Evolutionary conservation across 139 green algal species (phyloP).

Genomic region (Auxenochlorella pyrenoidosa): DNA sequence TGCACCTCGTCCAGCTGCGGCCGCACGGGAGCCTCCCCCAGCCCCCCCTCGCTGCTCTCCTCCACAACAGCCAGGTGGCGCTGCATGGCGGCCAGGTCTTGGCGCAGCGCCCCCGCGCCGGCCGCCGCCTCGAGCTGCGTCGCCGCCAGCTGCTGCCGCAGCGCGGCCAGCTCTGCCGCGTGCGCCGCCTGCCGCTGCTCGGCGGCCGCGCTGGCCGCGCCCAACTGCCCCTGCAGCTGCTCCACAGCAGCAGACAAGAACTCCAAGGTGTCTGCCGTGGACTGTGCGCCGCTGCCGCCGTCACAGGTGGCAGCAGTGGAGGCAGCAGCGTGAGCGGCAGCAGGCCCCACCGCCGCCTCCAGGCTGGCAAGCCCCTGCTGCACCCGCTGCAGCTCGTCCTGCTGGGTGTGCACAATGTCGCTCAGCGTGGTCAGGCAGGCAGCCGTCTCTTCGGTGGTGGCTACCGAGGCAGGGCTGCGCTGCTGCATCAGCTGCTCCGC

Average conservation of each 20-base stretch:
- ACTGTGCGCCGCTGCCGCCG: neutral
- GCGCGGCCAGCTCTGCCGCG: neutral
- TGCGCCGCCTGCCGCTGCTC: neutral
- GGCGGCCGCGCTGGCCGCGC: neutral
- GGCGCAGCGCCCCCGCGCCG: neutral
- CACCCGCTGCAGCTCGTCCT: neutral
- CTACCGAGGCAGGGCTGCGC: neutral
- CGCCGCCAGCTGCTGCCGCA: constrained; percentile 2
- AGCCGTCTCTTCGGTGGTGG: neutral
- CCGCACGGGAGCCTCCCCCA: neutral
- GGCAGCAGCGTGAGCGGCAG: neutral
- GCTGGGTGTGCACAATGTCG: constrained; percentile 15
- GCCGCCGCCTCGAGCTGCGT: neutral
- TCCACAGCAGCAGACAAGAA: neutral
- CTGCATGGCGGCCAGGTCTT: neutral
- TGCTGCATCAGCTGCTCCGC: neutral
- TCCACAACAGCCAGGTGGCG: neutral
- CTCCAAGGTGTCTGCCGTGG: neutral
- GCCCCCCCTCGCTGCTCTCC: neutral
- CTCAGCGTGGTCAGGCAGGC: neutral
- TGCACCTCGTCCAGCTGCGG: neutral
- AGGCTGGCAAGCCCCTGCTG: neutral
- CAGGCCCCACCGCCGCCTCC: neutral
- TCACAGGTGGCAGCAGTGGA: neutral
- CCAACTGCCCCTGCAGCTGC: neutral